phyloP scores from a whole-genome alignment of 306 rosid genomes.

The Pterocarpus macrocarpus region DNA sequence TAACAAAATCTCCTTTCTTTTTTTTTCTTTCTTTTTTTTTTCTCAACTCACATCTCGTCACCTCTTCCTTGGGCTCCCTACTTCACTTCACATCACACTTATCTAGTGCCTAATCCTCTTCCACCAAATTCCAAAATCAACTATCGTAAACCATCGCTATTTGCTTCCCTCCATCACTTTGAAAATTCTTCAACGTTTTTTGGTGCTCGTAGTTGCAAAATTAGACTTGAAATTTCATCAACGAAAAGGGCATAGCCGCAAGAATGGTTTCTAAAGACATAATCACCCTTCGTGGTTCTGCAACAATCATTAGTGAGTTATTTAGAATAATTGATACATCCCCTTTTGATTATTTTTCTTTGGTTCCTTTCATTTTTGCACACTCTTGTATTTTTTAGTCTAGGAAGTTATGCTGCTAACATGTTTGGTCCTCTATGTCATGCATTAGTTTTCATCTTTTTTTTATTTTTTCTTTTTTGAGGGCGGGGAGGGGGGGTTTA shows the following conservation, averaged over 20 bases:
- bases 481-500: background rate
- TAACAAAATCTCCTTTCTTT: no score
- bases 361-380: background rate
- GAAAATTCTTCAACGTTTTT: background rate
- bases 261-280: slow-evolving; percentile 85
- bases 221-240: background rate
- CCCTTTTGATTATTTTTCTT: background rate
- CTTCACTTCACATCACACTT: background rate
- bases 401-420: slow-evolving; percentile 68
- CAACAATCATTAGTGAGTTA: slow-evolving; percentile 97
- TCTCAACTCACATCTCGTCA: slow-evolving; percentile 1
- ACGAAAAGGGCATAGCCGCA: slow-evolving; percentile 62
- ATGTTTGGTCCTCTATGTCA: slow-evolving; percentile 59
- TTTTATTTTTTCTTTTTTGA: no score
- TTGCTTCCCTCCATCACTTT: background rate
- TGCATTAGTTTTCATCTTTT: no score
- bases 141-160: background rate
- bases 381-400: slow-evolving; percentile 4
- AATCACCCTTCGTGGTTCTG: slow-evolving; percentile 95
- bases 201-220: background rate
- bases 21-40: background rate
- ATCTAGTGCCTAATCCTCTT: background rate
- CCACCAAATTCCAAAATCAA: background rate
- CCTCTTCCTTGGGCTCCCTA: no score
- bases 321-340: slow-evolving; percentile 60